Base-by-base conservation (phyloP, 768 basidiomycete species). In the Tylopilus subfusipes region DNA sequence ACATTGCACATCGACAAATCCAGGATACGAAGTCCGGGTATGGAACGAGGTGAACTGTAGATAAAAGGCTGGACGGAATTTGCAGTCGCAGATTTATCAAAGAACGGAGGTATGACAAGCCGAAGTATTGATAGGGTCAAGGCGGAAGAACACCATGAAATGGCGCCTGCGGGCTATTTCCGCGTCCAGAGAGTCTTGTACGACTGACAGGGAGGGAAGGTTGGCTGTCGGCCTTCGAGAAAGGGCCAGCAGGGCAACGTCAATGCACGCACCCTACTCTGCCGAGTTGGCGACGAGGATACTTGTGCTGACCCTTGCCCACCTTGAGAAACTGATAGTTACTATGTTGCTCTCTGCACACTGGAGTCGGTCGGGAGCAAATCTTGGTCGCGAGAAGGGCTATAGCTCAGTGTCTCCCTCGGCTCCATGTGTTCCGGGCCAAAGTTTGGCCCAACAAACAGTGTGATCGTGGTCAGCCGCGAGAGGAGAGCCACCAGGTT, bases 291-390 rank as follows among this genome's bases (percentile, higher is more conserved):
- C 46, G 33, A 54, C 18, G 16, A 36, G 18, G 21, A 31, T 5
- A 33, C 31, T 42, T 16, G 25, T 36, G 63, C 48, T 52, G 14
- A 19, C 7, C 24, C 22, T 12, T 27, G 48, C 12, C 14, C 40
- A 82, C 88, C 73, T 84, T 86, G 36, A 92, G 79, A 67, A 95
- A 94, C 56, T 88, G 88, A 59, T 85, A 84, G 67, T n/a, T n/a
- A n/a, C n/a, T 94, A 95, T 1, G 81, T 85, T 2, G 90, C 87
- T 65, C 76, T 81, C 61, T 85, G 79, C 11, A 90, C 85, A 48
- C 88, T 67, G n/a, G 40, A 38, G n/a, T 48, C 22, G 39, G 8
- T 57, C 42, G 50, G 14, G 40, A 24, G 53, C 48, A 22, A 31
- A 2, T 21, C 50, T 52, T 48, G 42, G 50, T 30, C 18, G 22